A percentile compares a stretch with the other conserved stretches of the same genome.
phyloP scores from a whole-genome alignment of 2,329 filamentous ascomycete genomes.

The Fusarium nygamai region DNA sequence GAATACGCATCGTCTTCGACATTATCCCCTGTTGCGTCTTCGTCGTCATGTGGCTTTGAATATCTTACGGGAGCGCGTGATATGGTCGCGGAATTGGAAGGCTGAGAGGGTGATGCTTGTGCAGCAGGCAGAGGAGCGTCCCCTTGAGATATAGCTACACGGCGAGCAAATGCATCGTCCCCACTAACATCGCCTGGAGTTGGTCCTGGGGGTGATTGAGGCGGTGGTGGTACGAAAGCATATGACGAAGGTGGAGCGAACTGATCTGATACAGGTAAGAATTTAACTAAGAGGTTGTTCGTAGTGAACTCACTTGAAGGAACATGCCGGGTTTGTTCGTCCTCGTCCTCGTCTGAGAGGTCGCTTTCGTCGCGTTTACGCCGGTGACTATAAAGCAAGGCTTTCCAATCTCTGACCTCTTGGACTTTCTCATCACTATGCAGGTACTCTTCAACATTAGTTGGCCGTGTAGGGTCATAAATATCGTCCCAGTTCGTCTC shows the following conservation, averaged over 20 bases:
- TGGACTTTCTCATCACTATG: conserved; percentile 83
- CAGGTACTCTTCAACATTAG: conserved; percentile 85
- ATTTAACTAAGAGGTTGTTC: background rate
- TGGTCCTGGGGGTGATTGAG: conserved; percentile 57
- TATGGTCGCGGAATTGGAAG: conserved; percentile 68
- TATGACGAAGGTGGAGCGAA: conserved; percentile 69
- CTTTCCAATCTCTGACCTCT: conserved; percentile 88
- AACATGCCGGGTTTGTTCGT: conserved; percentile 42
- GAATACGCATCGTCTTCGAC: conserved; percentile 56
- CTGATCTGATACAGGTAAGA: conserved; percentile 55
- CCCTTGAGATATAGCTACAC: conserved; percentile 65
- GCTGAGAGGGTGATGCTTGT: conserved; percentile 50
- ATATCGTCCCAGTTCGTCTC: conserved; percentile 90
- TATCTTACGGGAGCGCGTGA: conserved; percentile 84
- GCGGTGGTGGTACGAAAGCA: conserved; percentile 66
- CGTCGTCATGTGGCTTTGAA: conserved; percentile 44
- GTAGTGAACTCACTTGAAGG: conserved; percentile 48
- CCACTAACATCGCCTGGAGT: conserved; percentile 69
- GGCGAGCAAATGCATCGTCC: conserved; percentile 75
- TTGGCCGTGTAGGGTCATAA: conserved; percentile 85
- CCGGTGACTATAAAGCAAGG: conserved; percentile 77
- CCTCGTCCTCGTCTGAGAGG: conserved; percentile 52
- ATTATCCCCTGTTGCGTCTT: conserved; percentile 52
- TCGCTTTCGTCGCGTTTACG: conserved; percentile 55
- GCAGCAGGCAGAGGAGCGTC: conserved; percentile 45